Conservation (phyloP, 441 rosid species). For the Aquilaria agallochum region DNA sequence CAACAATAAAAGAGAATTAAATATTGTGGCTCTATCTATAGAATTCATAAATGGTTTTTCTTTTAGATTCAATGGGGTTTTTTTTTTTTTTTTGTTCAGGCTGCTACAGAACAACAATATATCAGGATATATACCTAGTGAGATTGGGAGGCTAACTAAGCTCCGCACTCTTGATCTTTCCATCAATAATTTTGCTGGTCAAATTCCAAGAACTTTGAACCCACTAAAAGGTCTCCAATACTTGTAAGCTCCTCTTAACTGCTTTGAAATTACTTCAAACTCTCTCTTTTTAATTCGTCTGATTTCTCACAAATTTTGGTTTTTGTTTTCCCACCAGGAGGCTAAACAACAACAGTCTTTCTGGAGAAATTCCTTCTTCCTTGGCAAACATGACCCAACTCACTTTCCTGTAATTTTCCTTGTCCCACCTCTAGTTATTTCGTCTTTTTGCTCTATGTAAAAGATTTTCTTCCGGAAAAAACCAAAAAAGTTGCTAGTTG, state of each 20-base stretch:
- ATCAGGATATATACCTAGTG: constrained; percentile 69
- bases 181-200: constrained; percentile 57
- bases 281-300: neutral
- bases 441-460: neutral
- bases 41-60: constrained; percentile 1
- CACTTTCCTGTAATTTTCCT: constrained; percentile 67
- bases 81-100: constrained; percentile 32
- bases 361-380: constrained; percentile 65
- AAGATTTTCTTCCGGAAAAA: neutral
- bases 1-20: too few species aligned
- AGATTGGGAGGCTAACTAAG: constrained; percentile 72
- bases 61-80: neutral
- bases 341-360: constrained; percentile 81
- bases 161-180: constrained; percentile 93
- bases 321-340: constrained; percentile 53
- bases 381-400: constrained; percentile 84
- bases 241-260: constrained; percentile 44
- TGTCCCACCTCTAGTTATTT: constrained; percentile 2
- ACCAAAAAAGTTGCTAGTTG: neutral
- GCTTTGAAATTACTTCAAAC: neutral
- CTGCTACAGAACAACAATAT: constrained; percentile 84
- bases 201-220: constrained; percentile 59
- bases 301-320: neutral
- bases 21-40: neutral
- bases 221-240: constrained; percentile 54